Evolutionary conservation across 345 rosid species (phyloP).

Genomic region (Cardamine resedifolia): DNA sequence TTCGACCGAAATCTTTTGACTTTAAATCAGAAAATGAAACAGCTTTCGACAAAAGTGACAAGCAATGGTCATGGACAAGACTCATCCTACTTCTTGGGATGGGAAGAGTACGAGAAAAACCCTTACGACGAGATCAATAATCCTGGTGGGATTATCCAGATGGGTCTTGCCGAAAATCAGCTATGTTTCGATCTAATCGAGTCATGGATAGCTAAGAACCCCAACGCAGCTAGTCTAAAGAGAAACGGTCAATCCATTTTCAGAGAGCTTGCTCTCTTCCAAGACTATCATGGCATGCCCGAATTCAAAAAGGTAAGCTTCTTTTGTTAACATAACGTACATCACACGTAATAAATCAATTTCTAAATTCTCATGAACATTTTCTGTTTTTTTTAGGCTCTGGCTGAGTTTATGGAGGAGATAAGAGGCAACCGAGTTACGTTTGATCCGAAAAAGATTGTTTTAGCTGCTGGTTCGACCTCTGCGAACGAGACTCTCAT

Average conservation of each 20-base stretch:
- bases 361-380: conserved; percentile 8
- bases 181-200: conserved; percentile 72
- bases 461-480: conserved; percentile 82
- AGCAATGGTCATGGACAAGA: conserved; percentile 76
- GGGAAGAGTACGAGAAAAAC: conserved; percentile 80
- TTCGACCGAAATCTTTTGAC: conserved; percentile 8
- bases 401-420: conserved; percentile 81
- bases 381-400: conserved; percentile 46
- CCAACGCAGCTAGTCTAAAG: conserved; percentile 61
- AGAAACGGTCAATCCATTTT: conserved; percentile 65
- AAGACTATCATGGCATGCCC: conserved; percentile 78
- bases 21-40: conserved; percentile 41
- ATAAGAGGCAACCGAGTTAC: conserved; percentile 73
- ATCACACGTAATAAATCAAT: background rate
- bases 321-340: conserved; percentile 1
- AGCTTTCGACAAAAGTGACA: conserved; percentile 63
- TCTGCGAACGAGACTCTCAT: conserved; percentile 80
- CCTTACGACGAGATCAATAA: conserved; percentile 65
- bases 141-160: conserved; percentile 72
- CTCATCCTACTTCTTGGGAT: conserved; percentile 80
- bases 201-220: conserved; percentile 67
- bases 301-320: conserved; percentile 59
- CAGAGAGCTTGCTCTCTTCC: conserved; percentile 81
- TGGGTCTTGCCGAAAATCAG: conserved; percentile 91
- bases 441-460: conserved; percentile 56